Evolutionary conservation across 306 rosid genomes (phyloP).

Genomic region (Delonix regia): DNA sequence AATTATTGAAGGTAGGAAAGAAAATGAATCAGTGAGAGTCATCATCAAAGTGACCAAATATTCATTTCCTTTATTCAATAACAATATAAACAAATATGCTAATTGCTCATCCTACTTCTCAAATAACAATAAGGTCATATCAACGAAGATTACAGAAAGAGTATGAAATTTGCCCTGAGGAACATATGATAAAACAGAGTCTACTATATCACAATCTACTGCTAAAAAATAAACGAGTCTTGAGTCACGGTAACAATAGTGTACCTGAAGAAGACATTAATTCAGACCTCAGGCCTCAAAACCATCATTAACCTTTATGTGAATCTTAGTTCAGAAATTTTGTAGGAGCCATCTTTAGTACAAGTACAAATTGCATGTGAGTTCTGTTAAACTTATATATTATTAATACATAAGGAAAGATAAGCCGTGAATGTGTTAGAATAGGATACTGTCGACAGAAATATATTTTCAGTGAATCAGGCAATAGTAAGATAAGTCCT

Average conservation of each 20-base stretch:
- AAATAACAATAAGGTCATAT: too few relatives aligned
- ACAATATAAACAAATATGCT: neutral
- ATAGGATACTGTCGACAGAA: neutral
- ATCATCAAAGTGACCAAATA: neutral
- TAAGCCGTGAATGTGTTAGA: neutral
- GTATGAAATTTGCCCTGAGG: neutral
- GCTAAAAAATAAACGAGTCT: neutral
- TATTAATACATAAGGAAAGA: neutral
- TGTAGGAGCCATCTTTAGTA: neutral
- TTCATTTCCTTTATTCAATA: neutral
- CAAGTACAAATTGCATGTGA: neutral
- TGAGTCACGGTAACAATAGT: neutral
- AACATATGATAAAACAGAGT: constrained; percentile 17
- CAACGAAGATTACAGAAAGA: neutral
- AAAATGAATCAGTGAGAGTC: neutral
- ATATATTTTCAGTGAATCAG: neutral
- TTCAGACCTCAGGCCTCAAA: neutral
- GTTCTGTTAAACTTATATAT: neutral
- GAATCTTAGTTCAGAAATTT: too few relatives aligned
- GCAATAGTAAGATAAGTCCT: neutral
- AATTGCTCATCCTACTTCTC: constrained; percentile 1
- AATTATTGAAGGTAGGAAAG: neutral
- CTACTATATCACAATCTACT: neutral
- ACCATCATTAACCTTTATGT: too few relatives aligned
- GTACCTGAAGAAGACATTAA: neutral